Evolutionary conservation across 129 eudicot genomes (phyloP), one percentile per base, ranked within the genome.

Genomic region (Flaveria ramosissima): DNA sequence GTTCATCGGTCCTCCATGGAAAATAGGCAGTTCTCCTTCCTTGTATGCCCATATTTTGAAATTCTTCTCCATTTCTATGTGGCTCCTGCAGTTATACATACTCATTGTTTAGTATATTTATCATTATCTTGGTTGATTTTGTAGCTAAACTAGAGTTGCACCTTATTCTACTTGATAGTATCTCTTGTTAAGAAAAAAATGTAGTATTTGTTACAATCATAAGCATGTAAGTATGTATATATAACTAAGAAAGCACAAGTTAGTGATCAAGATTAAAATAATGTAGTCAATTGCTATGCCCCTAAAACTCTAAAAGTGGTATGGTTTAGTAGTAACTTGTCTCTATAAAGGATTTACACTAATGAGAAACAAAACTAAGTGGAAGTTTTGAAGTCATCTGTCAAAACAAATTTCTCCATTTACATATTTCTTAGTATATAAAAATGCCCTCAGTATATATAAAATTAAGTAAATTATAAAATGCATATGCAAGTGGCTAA

Each of bases 1-100:
- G 60, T 88, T 82, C 90, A 86, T 72, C 0, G 93, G 93, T 56
- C 93, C 93, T n/a, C 51, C 69, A 69, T 88, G 90, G 67, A 88
- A 86, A 14, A 88, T 36, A 19, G 93, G 93, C 9, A 70, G 68
- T 16, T 86, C 90, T 72, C 93, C 93, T 85, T 88, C 93, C 60
- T 80, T 86, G 90, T 88, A 88, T 65, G 85, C 30, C 88, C 86
- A 88, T 55, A 88, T 80, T 76, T 84, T 88, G 56, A 88, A 84
- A 26, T 70, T 73, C 76, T 86, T 88, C 68, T 82, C 86, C 93
- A 88, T 88, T 73, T 88, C 93, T 62, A 75, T 76, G 51, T 81
- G 86, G 72, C 93, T 88, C 86, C 93, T 88, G 82, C 66, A 63
- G 19, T 63, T 23, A 21, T 15, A 63, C 2, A 36, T 10, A 11